Percentiles rank a stretch among this genome's conserved stretches.
These are phyloP conservation scores for Podospora appendiculata DNA, from an alignment of 495 filamentous ascomycete genomes.

Conservation along the genomic window DNA sequence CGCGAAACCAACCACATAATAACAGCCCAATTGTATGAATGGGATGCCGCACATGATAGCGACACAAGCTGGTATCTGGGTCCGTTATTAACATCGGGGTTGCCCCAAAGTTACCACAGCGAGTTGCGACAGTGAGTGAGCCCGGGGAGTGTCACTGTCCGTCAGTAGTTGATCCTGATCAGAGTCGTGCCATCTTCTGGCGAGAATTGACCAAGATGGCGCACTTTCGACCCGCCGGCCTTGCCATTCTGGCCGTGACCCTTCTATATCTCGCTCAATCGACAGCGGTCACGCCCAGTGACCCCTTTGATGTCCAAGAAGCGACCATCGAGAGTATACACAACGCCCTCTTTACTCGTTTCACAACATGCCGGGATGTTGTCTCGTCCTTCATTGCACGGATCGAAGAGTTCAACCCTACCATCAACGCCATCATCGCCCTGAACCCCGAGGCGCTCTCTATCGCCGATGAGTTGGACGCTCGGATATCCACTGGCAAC, in stretches of 20 bases:
- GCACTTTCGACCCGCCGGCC: no score
- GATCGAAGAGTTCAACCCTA: constrained; percentile 47
- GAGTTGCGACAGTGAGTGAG: no score
- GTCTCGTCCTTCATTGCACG: constrained; percentile 48
- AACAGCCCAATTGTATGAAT: no score
- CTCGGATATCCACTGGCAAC: constrained; percentile 33
- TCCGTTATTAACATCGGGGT: no score
- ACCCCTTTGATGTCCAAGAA: constrained; percentile 42
- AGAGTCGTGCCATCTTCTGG: no score
- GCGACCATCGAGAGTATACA: constrained; percentile 50
- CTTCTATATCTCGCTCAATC: not conserved
- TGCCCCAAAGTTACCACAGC: no score
- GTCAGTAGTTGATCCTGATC: no score
- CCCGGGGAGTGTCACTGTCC: no score
- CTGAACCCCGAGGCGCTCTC: constrained; percentile 44
- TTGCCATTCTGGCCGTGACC: not conserved
- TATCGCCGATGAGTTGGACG: constrained; percentile 42
- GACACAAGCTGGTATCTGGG: no score
- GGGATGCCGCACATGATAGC: no score
- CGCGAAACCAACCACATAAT: no score
- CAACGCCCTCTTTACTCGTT: constrained; percentile 36
- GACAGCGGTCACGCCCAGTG: not conserved
- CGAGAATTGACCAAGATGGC: no score
- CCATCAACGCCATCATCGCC: constrained; percentile 49
- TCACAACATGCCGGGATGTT: constrained; percentile 43